phyloP scores from a whole-genome alignment of 2,329 filamentous ascomycete genomes.

The Ascochyta pisi region DNA sequence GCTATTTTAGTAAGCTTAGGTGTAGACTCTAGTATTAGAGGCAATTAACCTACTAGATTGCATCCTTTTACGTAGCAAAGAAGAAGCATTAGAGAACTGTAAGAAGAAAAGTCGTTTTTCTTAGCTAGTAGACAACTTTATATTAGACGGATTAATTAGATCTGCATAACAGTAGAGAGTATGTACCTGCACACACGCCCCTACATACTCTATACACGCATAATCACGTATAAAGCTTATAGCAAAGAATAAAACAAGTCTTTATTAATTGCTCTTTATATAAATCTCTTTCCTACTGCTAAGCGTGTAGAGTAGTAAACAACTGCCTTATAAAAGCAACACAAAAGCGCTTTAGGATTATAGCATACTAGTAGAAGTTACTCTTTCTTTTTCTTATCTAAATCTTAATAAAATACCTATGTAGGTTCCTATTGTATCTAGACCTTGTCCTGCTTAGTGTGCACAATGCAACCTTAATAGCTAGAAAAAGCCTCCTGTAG shows the following conservation, averaged over 20 bases:
- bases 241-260: too few species aligned
- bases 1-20: too few species aligned
- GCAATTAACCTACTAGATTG: constrained; percentile 1
- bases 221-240: too few species aligned
- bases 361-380: too few species aligned
- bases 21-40: too few species aligned
- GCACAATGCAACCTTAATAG: constrained; percentile 12
- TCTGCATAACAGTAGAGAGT: too few species aligned
- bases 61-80: neutral
- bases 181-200: too few species aligned
- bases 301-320: constrained; percentile 14
- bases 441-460: constrained; percentile 12
- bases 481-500: constrained; percentile 15
- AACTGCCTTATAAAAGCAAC: constrained; percentile 12
- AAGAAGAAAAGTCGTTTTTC: neutral
- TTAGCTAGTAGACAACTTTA: neutral
- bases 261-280: too few species aligned
- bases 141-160: too few species aligned
- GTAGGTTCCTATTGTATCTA: constrained; percentile 21
- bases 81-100: neutral
- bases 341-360: neutral
- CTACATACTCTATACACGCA: too few species aligned
- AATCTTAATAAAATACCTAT: too few species aligned
- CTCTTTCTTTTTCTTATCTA: too few species aligned
- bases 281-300: neutral